Evolutionary conservation across 2,329 filamentous ascomycete species (phyloP), one percentile per base, ranked within the genome.

Genomic region (Didymella keratinophila): DNA sequence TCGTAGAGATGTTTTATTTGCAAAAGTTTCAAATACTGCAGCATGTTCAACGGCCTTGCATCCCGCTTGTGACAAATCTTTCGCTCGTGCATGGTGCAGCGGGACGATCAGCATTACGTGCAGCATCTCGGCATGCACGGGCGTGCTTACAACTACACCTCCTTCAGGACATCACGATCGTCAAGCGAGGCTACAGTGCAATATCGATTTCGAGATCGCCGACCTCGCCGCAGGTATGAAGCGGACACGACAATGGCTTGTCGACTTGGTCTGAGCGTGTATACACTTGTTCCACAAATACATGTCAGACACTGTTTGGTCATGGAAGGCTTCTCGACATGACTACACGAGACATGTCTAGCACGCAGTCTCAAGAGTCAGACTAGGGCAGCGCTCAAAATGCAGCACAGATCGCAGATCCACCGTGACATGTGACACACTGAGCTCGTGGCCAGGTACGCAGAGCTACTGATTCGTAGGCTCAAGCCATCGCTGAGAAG

Each of bases 91-190:
- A 58, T 61, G 27, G 56, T 66, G 64, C 63, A 65, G 61, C 64
- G 64, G 62, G 62, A 55, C 62, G 64, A 68, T 66, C 64, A 52
- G 45, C 16, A 54, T 62, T 43, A 59, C 50, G 34, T 62, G 63
- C 62, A 55, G 57, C 52, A 49, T 45, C 42, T 37, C 61, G 43
- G 56, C 56, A 63, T 66, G 62, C 64, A 64, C 59, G 36, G 36
- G 44, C 49, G 21, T 39, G 49, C 43, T 51, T 20, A 44, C 28
- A 52, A 48, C 23, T 30, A 52, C 49, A 44, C 12, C 5, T 45
- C 36, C 12, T 14, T 41, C 37, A 14, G 37, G 37, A 41, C 37
- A 25, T 20, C 18, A 49, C 10, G 44, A 49, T 58, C 37, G 16
- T 45, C 45, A 44, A 18, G 12, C 20, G 32, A 50, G 39, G 39